Evolutionary conservation across 306 rosid genomes (phyloP).

Genomic region (Cicer yamashitae): DNA sequence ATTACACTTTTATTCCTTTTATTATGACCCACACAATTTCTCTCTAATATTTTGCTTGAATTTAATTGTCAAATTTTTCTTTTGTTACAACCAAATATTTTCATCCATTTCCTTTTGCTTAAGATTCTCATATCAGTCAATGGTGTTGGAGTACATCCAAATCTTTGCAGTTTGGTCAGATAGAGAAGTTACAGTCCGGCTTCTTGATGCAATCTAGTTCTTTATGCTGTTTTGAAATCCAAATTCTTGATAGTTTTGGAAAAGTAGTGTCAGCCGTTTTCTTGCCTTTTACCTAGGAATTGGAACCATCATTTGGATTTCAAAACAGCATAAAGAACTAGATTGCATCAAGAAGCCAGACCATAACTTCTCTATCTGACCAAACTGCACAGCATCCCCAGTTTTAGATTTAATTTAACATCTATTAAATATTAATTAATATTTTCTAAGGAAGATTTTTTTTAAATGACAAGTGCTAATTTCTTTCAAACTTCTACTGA

Average conservation of each 20-base stretch:
- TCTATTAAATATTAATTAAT: not conserved
- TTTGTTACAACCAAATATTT: not conserved
- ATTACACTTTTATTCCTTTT: not conserved
- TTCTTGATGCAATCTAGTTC: not conserved
- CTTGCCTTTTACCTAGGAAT: slow-evolving; percentile 16
- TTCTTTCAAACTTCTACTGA: slow-evolving; percentile 11
- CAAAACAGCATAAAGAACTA: slow-evolving; percentile 19
- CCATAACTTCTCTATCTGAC: slow-evolving; percentile 10
- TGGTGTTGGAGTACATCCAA: no score
- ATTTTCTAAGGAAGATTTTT: not conserved
- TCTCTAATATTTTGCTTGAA: not conserved
- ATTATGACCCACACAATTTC: slow-evolving; percentile 4
- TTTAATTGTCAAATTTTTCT: not conserved
- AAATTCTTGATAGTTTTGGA: not conserved
- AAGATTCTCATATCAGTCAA: no score
- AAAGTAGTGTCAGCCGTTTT: not conserved
- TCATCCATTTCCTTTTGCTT: not conserved
- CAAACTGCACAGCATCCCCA: not conserved
- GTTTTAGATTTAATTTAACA: slow-evolving; percentile 23
- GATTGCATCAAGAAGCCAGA: not conserved
- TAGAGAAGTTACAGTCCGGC: slow-evolving; percentile 21
- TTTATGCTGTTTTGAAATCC: slow-evolving; percentile 16
- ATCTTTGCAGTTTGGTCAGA: not conserved
- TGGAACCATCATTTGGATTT: slow-evolving; percentile 25
- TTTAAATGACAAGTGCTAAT: slow-evolving; percentile 23